Conservation (phyloP, 2,329 filamentous ascomycete species). For the Colletotrichum karsti region DNA sequence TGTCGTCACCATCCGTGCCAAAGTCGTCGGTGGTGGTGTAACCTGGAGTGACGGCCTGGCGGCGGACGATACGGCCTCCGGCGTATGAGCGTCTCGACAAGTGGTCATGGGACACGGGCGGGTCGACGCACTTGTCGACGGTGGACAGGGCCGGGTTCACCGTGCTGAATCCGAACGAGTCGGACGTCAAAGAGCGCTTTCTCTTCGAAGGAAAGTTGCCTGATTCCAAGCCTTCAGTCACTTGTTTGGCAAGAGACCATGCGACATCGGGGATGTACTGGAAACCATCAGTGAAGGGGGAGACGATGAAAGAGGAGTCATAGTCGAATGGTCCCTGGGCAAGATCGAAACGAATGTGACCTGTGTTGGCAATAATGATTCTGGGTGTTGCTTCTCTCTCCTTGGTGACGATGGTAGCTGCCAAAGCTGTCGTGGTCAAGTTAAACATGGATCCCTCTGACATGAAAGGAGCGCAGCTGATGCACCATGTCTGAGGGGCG, state of each 20-base stretch:
- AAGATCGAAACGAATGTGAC: conserved; percentile 68
- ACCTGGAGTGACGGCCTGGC: conserved; percentile 55
- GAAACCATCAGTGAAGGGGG: conserved; percentile 62
- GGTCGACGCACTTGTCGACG: conserved; percentile 6
- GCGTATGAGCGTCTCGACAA: conserved; percentile 9
- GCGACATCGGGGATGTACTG: conserved; percentile 62
- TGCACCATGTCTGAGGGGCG: conserved; percentile 67
- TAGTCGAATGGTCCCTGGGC: conserved; percentile 69
- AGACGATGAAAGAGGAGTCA: conserved; percentile 61
- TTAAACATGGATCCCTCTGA: conserved; percentile 7
- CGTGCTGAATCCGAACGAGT: neutral
- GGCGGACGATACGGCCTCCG: conserved; percentile 41
- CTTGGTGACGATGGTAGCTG: conserved; percentile 56
- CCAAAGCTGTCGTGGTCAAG: neutral
- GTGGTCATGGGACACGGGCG: conserved; percentile 8
- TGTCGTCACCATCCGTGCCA: conserved; percentile 63
- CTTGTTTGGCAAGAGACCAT: conserved; percentile 38
- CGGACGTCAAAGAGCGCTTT: neutral
- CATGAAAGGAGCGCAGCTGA: conserved; percentile 62
- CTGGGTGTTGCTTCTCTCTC: conserved; percentile 51
- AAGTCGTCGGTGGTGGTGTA: conserved; percentile 67
- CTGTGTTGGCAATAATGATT: conserved; percentile 68
- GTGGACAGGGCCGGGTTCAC: neutral
- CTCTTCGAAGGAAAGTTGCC: conserved; percentile 6
- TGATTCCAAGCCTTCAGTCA: neutral